Conservation (phyloP, 1,284 basidiomycete genomes). For the Tylopilus sp. region DNA sequence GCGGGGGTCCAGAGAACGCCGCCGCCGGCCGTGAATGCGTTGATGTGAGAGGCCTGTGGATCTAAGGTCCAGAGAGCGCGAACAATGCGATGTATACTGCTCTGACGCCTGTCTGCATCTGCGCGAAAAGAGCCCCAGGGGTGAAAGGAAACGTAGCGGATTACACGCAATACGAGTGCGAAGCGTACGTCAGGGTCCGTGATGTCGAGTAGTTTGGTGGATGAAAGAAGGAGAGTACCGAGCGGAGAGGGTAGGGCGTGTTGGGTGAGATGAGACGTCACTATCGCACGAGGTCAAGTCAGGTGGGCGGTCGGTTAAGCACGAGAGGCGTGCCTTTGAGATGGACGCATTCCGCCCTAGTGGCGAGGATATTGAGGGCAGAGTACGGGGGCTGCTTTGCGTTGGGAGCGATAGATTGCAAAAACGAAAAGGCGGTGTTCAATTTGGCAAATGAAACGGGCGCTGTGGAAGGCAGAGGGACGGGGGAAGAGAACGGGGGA, state of each 20-base stretch:
- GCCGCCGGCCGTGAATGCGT: constrained; percentile 47
- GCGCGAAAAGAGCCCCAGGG: constrained; percentile 70
- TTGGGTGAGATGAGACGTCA: constrained; percentile 36
- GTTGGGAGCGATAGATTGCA: constrained; percentile 30
- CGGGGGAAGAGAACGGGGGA: constrained; percentile 16
- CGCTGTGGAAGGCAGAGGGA: constrained; percentile 29
- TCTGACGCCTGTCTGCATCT: constrained; percentile 49
- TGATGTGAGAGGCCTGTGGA: constrained; percentile 12
- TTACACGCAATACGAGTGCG: constrained; percentile 55
- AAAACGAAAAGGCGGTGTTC: constrained; percentile 25
- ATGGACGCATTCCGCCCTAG: constrained; percentile 37
- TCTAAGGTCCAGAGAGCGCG: constrained; percentile 42
- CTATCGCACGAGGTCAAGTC: constrained; percentile 24
- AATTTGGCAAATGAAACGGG: constrained; percentile 33
- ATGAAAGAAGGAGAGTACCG: constrained; percentile 49
- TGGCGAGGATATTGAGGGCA: constrained; percentile 35
- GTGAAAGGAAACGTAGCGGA: constrained; percentile 64
- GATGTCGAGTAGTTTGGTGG: constrained; percentile 34
- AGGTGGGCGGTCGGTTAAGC: constrained; percentile 11
- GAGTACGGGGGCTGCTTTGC: constrained; percentile 36
- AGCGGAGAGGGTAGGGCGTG: constrained; percentile 42
- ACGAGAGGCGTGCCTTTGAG: constrained; percentile 22
- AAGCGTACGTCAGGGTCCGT: constrained; percentile 38
- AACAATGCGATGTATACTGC: constrained; percentile 46
- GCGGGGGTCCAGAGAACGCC: constrained; percentile 63